Base-by-base conservation (phyloP, 345 rosid genomes). In the Lumnitzera racemosa region DNA sequence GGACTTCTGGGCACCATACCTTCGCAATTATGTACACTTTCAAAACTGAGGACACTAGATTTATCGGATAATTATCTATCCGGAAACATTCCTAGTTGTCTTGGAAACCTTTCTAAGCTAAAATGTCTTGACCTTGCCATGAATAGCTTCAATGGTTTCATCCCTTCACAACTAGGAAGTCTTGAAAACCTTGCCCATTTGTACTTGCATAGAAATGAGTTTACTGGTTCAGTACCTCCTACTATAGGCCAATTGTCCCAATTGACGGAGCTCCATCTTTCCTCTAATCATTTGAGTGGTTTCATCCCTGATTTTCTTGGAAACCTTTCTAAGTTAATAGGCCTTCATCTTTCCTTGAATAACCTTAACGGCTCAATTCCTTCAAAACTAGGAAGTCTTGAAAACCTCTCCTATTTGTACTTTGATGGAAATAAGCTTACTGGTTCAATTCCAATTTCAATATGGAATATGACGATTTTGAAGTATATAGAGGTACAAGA, bases 1-100 rank as follows among this genome's bases (percentile, higher is more conserved):
- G 20, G 17, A 0, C 53, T 65, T 1, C 0, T 2, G 0, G 49
- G 71, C 6, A 27, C 31, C 5, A 67, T 71, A 20, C 49, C 57
- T 4, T 25, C 25, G 9, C 54, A 71, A 24, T 55, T 69, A 14
- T 61, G 65, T 5, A 15, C 13, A 13, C 55, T 72, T 23, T 5
- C 59, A 0, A 62, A 62, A 1, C 67, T 76, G 47, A 4, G 16
- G 6, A 0, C 52, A 20, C 20, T 20, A 20, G 20, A 20, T 15
- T 36, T 72, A 23, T 31, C 57, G 3, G 0, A 0, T 0, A 72
- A 62, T 47, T 0, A 5, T 20, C 54, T 72, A 0, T 15, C 5
- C 2, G 67, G 72, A 51, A 61, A 63, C 61, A 53, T 63, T 11
- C 78, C 64, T 31, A 14, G 6, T 15, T 49, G 46, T n/a, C 27